Conservation (phyloP, 495 filamentous ascomycete species). For the Tuber indicum region DNA sequence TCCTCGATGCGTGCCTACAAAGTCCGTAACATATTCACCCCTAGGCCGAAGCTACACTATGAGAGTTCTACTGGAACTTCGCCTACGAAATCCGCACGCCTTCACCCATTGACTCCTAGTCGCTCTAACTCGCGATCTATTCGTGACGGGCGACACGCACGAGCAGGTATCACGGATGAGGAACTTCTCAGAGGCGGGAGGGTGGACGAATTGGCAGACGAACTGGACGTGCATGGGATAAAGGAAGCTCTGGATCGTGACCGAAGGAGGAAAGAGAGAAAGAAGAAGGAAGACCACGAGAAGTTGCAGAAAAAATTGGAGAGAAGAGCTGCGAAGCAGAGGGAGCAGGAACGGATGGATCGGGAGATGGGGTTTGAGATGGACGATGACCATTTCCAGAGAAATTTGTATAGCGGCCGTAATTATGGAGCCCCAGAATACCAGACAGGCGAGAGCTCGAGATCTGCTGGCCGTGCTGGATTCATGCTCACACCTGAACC, state of each 20-base stretch:
- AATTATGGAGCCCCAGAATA: constrained; percentile 7
- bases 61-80: constrained; percentile 29
- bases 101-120: constrained; percentile 24
- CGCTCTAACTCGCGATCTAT: constrained; percentile 30
- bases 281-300: constrained; percentile 36
- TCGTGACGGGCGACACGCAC: constrained; percentile 25
- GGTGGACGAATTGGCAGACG: constrained; percentile 38
- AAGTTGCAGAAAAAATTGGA: constrained; percentile 28
- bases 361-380: constrained; percentile 19
- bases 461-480: constrained; percentile 23
- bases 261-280: constrained; percentile 36
- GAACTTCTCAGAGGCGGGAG: constrained; percentile 16
- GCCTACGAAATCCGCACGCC: constrained; percentile 8
- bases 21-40: constrained; percentile 35
- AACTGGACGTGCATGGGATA: constrained; percentile 38
- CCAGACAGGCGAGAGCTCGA: constrained; percentile 34
- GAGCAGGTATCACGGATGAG: constrained; percentile 14
- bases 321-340: constrained; percentile 28
- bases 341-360: constrained; percentile 17
- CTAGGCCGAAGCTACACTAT: constrained; percentile 38
- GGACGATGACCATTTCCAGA: constrained; percentile 18
- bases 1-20: constrained; percentile 40
- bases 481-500: constrained; percentile 14
- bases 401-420: constrained; percentile 8
- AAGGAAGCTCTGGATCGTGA: constrained; percentile 42